phyloP scores from a whole-genome alignment of 2,329 filamentous ascomycete genomes.

The Orbilia oligospora region DNA sequence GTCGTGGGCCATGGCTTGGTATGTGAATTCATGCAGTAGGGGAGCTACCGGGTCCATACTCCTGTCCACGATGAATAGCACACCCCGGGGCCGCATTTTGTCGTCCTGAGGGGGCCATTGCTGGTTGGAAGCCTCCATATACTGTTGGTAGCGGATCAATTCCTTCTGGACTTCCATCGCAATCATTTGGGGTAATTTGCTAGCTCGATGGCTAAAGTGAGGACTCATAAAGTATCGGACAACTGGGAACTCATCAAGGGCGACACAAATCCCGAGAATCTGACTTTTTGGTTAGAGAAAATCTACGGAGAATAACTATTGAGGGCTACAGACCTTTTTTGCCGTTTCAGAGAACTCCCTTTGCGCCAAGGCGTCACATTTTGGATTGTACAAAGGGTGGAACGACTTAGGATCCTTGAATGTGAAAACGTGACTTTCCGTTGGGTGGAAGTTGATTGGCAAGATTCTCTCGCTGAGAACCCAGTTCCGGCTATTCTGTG shows the following conservation, averaged over 20 bases:
- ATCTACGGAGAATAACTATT: not conserved
- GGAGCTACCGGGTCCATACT: constrained; percentile 93
- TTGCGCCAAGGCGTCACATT: constrained; percentile 85
- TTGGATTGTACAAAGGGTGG: constrained; percentile 89
- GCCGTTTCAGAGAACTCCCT: constrained; percentile 87
- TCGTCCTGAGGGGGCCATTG: constrained; percentile 49
- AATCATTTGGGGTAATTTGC: constrained; percentile 86
- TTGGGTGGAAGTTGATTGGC: constrained; percentile 88
- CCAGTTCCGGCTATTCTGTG: constrained; percentile 71
- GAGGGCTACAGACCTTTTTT: constrained; percentile 77
- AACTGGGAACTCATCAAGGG: constrained; percentile 92
- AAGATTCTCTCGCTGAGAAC: constrained; percentile 86
- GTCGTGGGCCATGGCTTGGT: constrained; percentile 98
- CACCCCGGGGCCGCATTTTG: constrained; percentile 79
- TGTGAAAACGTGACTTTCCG: constrained; percentile 90
- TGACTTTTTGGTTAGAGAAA: constrained; percentile 66
- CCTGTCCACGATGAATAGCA: constrained; percentile 88
- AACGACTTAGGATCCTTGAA: constrained; percentile 98
- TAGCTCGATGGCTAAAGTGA: constrained; percentile 84
- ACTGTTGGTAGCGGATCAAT: constrained; percentile 84
- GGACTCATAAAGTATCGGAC: constrained; percentile 85
- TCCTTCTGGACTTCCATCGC: constrained; percentile 93
- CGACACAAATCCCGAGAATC: constrained; percentile 89
- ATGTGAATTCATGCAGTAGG: constrained; percentile 94
- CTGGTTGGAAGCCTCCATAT: constrained; percentile 64